phyloP scores from a whole-genome alignment of 164 flowering plant genomes.

The Dillenia turbinata region DNA sequence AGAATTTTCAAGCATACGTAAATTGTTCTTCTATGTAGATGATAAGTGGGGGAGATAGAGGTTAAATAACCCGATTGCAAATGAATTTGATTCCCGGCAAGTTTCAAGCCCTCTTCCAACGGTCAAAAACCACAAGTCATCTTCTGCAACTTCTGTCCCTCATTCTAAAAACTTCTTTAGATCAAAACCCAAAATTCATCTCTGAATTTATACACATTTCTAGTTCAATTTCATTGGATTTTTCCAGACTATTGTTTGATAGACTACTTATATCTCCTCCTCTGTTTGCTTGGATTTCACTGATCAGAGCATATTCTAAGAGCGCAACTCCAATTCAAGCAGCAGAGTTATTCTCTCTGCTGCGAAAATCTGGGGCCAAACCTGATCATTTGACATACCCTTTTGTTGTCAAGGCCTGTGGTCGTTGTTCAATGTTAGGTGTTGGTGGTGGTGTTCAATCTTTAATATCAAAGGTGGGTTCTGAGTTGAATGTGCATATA shows the following conservation, averaged over 20 bases:
- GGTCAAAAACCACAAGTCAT: constrained; percentile 16
- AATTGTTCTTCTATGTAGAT: no score
- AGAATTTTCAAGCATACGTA: no score
- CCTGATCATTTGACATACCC: constrained; percentile 52
- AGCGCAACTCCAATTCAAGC: constrained; percentile 32
- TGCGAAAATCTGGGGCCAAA: constrained; percentile 20
- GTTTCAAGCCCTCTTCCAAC: constrained; percentile 23
- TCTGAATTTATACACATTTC: constrained; percentile 26
- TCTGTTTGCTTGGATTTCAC: constrained; percentile 40
- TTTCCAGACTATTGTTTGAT: constrained; percentile 24
- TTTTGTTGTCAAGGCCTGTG: constrained; percentile 45
- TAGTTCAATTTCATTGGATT: constrained; percentile 21
- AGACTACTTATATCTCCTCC: constrained; percentile 26
- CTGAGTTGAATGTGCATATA: constrained; percentile 30
- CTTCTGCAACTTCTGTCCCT: constrained; percentile 33
- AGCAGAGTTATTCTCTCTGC: constrained; percentile 23
- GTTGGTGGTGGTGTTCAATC: constrained; percentile 40
- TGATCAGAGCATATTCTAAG: constrained; percentile 35
- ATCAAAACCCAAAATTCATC: constrained; percentile 19
- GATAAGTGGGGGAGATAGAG: no score
- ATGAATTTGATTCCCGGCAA: constrained; percentile 23
- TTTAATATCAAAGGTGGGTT: constrained; percentile 33
- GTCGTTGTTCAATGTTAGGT: constrained; percentile 26
- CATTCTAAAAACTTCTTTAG: constrained; percentile 36
- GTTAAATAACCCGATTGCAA: no score